Evolutionary conservation across 1,284 basidiomycete genomes (phyloP), one percentile per base, ranked within the genome.

Genomic region (Cryptococcus amylolentus): DNA sequence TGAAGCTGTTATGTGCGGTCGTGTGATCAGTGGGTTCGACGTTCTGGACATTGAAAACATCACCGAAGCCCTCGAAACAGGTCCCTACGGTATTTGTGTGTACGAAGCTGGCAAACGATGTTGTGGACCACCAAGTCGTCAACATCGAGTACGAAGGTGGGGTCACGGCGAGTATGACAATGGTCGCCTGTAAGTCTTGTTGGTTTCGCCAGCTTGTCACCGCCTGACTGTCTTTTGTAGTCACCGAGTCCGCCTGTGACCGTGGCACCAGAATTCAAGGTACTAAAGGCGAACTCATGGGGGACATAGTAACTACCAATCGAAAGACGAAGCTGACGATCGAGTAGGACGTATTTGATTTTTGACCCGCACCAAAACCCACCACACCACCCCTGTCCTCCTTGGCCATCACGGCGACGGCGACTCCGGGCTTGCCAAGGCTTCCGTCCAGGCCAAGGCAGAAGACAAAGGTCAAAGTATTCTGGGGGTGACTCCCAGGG

Each of bases 31-130:
- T 69, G 71, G 67, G 67, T 67, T 86, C 9, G 63, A 64, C 23
- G 72, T 87, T 28, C 85, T 88, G 3, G 88, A 89, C 64, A 84
- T 88, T 48, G 89, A 91, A 74, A 89, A 86, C 68, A 78, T 90
- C 56, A 84, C 83, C 1, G 79, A 81, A 3, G 86, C 85, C 1
- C 76, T 90, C 44, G 77, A 79, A 55, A 80, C 75, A 2, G 84
- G 86, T 1, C 84, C 86, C n/a, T 91, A 90, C 62, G 90, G 89
- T 1, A 76, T 80, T 57, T 92, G 90, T 66, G 89, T 89, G 6
- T 92, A 91, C 71, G 88, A 91, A 70, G 82, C 84, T 52, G 80
- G 83, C 52, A n/a, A 91, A 91, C 70, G 87, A 91, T 69, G 87
- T 89, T 39, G 87, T 86, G 62, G 88, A 90, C 70, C 84, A 89